Evolutionary conservation across 768 basidiomycete species (phyloP).

Genomic region (Rhizopogon vinicolor): DNA sequence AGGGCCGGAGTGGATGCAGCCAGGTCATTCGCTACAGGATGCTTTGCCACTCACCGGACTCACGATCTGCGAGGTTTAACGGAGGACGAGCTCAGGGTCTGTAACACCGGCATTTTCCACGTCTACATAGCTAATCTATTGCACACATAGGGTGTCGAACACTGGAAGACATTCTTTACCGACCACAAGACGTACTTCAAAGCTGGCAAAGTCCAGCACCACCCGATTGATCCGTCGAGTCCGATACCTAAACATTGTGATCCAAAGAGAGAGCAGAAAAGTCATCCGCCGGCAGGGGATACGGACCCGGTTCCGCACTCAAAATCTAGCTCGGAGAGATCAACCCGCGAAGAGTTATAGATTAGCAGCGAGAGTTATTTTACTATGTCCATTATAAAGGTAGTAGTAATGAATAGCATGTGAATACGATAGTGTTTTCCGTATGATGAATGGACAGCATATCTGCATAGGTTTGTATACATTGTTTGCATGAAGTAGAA

Average conservation of each 20-base stretch:
- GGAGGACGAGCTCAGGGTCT: constrained; percentile 65
- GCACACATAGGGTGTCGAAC: constrained; percentile 55
- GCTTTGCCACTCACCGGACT: constrained; percentile 86
- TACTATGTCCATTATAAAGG: constrained; percentile 10
- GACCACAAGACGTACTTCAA: constrained; percentile 77
- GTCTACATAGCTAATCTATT: not conserved
- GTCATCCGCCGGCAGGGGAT: constrained; percentile 17
- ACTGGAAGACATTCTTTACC: constrained; percentile 90
- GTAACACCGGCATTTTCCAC: constrained; percentile 16
- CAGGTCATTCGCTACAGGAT: constrained; percentile 89
- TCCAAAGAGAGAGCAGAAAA: constrained; percentile 45
- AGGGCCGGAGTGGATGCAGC: constrained; percentile 88
- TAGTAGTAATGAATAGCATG: constrained; percentile 19
- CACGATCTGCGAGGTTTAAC: constrained; percentile 85
- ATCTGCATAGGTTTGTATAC: not conserved
- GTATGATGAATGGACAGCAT: not conserved
- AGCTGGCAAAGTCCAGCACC: constrained; percentile 73
- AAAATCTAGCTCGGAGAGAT: constrained; percentile 1
- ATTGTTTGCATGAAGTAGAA: not conserved
- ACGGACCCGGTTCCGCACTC: constrained; percentile 23
- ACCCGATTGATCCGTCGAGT: constrained; percentile 69
- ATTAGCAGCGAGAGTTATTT: constrained; percentile 12
- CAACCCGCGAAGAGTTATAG: constrained; percentile 25
- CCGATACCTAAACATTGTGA: constrained; percentile 76
- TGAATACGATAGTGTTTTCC: constrained; percentile 5